Conservation (phyloP, 23 red algal genomes). For the Gracilaria domingensis region DNA sequence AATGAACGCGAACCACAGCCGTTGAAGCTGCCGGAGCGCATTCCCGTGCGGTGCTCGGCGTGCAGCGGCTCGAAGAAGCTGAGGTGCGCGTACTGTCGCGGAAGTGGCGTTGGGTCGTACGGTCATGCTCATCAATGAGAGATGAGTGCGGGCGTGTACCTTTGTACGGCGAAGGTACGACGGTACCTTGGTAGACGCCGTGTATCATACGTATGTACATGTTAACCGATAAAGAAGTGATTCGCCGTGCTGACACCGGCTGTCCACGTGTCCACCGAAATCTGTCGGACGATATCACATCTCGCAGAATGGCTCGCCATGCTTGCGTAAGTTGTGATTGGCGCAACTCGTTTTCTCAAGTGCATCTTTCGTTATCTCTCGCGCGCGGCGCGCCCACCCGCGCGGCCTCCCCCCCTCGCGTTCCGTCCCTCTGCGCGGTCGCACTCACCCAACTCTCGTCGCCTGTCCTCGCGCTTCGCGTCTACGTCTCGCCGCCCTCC, state of each 20-base stretch:
- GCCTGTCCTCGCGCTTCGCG: too few relatives aligned
- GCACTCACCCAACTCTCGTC: neutral
- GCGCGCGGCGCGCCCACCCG: too few relatives aligned
- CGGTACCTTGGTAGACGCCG: too few relatives aligned
- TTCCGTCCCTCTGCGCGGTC: too few relatives aligned
- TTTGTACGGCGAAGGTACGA: neutral
- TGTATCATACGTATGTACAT: neutral
- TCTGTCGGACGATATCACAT: neutral
- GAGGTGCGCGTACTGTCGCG: conserved; percentile 77
- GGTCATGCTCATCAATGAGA: conserved; percentile 74
- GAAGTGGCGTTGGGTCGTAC: conserved; percentile 79
- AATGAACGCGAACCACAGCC: neutral
- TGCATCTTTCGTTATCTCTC: neutral
- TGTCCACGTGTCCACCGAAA: neutral
- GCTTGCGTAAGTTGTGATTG: neutral
- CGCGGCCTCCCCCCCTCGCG: too few relatives aligned
- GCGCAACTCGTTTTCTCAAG: neutral
- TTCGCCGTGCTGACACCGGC: neutral
- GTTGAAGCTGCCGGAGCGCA: conserved; percentile 35
- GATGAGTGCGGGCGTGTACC: neutral
- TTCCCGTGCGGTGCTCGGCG: conserved; percentile 61
- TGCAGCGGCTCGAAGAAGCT: conserved; percentile 61
- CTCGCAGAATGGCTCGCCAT: neutral
- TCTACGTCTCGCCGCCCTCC: too few relatives aligned
- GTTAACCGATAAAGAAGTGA: too few relatives aligned